Evolutionary conservation across 495 filamentous ascomycete species (phyloP).

Genomic region (Trichoderma erinaceum): DNA sequence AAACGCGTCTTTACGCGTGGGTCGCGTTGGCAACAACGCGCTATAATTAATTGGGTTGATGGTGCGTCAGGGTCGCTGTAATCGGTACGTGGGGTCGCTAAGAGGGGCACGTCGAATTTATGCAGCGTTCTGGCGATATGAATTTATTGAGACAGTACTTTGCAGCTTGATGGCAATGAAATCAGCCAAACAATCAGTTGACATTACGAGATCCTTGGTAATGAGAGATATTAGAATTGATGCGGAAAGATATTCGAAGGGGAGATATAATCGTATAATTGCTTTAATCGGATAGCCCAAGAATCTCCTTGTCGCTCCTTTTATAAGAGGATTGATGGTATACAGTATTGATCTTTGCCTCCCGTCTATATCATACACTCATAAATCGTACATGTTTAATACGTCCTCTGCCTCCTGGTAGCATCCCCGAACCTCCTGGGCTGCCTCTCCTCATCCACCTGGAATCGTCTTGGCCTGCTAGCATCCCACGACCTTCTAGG

Average conservation of each 20-base stretch:
- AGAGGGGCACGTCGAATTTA: not conserved
- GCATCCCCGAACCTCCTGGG: not conserved
- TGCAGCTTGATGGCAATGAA: not conserved
- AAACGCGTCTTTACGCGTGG: slow-evolving; percentile 12
- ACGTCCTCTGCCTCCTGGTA: not conserved
- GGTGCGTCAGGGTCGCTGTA: not conserved
- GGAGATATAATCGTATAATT: too few species aligned
- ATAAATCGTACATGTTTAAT: not conserved
- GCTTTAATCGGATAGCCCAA: too few species aligned
- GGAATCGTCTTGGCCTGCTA: not conserved
- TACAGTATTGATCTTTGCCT: not conserved
- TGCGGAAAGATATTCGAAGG: too few species aligned
- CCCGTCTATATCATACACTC: not conserved
- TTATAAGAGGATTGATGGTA: not conserved
- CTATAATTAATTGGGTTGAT: slow-evolving; percentile 4
- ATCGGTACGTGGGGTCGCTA: not conserved
- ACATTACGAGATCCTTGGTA: too few species aligned
- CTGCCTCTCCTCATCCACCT: not conserved
- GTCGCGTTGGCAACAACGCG: slow-evolving; percentile 2
- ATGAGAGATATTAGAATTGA: too few species aligned
- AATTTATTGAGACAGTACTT: not conserved
- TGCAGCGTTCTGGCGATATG: not conserved
- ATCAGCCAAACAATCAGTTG: not conserved
- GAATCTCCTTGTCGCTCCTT: too few species aligned
- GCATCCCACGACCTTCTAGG: not conserved